Base-by-base conservation (phyloP, 495 filamentous ascomycete species). In the Penicillium longicatenatum region DNA sequence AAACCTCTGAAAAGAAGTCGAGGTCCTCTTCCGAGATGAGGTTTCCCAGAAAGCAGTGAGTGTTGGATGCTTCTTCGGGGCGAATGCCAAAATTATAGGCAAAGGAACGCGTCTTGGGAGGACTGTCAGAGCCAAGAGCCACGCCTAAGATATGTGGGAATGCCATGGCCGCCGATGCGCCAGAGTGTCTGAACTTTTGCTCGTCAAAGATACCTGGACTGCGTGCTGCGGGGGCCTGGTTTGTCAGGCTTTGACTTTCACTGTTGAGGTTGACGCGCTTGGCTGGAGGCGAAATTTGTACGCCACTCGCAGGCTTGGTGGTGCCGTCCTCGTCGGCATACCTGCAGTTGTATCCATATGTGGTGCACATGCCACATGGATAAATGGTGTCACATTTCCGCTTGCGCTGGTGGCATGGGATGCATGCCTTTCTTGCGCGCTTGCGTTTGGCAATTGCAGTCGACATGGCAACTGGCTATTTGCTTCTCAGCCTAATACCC, bases 401-500 rank as follows among this genome's bases (percentile, higher is more conserved):
- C 65, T 72, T 72, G 57, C 70, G 70, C 64, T 70, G 62, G 37
- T 72, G 70, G 50, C 70, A 72, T 6, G 70, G 70, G 2, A 69
- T 61, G 55, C 70, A 72, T 62, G 70, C 65, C 52, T 70, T 72
- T 24, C 45, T 65, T 1, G 62, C 65, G 41, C 70, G 70, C 64
- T 69, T 72, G 50, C 70, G 70, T 57, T 67, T 72, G 55, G 16
- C 1, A 41, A 54, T 64, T 54, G 31, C 50, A 0, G 65, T 63
- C 11, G 67, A 66, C 70, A 72, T 72, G n/a, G n/a, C n/a, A n/a
- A n/a, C n/a, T n/a, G n/a, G n/a, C n/a, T n/a, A n/a, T n/a, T n/a
- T n/a, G n/a, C n/a, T n/a, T n/a, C n/a, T n/a, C n/a, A n/a, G n/a
- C n/a, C n/a, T n/a, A n/a, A n/a, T n/a, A n/a, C n/a, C n/a, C n/a